Evolutionary conservation across 2,329 filamentous ascomycete genomes (phyloP).

Genomic region (Calonectria pteridis): DNA sequence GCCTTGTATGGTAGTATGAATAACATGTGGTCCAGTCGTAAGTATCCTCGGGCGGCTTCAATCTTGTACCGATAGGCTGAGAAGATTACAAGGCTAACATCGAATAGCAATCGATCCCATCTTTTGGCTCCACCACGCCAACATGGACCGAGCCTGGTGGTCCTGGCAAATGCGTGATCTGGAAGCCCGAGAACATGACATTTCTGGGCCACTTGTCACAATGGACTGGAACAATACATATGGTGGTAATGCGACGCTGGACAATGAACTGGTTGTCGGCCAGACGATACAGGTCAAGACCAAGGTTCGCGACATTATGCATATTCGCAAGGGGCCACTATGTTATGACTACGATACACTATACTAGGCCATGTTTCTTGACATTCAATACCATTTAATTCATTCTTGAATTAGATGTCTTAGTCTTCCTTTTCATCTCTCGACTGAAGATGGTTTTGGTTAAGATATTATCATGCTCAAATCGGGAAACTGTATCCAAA

Average conservation of each 20-base stretch:
- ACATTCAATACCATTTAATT: too few species aligned
- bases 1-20: conserved; percentile 45
- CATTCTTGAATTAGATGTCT: too few species aligned
- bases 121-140: conserved; percentile 47
- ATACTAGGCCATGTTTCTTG: too few species aligned
- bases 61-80: rapidly evolving
- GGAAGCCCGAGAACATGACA: conserved; percentile 22
- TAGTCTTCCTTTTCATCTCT: too few species aligned
- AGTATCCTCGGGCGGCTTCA: rapidly evolving
- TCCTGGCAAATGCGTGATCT: conserved; percentile 32
- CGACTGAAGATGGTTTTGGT: too few species aligned
- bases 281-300: neutral
- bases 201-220: conserved; percentile 30
- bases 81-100: neutral
- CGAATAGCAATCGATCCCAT: conserved; percentile 38
- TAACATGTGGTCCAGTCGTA: conserved; percentile 33
- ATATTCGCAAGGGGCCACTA: neutral
- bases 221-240: conserved; percentile 29
- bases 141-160: conserved; percentile 46
- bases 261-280: conserved; percentile 19
- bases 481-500: neutral
- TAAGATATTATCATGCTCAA: neutral
- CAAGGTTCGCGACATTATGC: neutral
- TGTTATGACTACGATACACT: neutral
- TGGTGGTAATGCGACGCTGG: conserved; percentile 17